Conservation (phyloP, 1,284 basidiomycete genomes). For the Marasmius sp. region DNA sequence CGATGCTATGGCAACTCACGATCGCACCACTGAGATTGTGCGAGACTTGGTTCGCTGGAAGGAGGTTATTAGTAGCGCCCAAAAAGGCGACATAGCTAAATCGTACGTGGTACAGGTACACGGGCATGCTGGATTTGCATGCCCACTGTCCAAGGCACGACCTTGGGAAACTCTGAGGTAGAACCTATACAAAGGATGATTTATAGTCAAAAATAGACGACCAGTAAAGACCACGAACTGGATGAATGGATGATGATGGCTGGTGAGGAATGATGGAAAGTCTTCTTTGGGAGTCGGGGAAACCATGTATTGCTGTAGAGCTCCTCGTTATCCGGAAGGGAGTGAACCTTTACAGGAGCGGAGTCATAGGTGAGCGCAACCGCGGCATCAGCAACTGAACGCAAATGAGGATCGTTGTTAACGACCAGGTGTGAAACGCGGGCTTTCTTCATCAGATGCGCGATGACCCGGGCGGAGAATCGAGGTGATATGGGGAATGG, state of each 20-base stretch:
- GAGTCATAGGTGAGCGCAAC: background rate
- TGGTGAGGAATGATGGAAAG: conserved; percentile 1
- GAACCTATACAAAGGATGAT: conserved; percentile 10
- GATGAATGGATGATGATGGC: conserved; percentile 35
- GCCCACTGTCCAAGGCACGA: conserved; percentile 11
- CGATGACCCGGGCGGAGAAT: conserved; percentile 30
- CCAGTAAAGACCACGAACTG: conserved; percentile 19
- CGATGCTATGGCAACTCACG: background rate
- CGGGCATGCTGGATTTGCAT: background rate
- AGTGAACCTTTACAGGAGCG: background rate
- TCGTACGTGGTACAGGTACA: background rate
- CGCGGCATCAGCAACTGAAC: conserved; percentile 5
- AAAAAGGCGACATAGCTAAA: background rate
- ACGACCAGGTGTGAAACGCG: conserved; percentile 25
- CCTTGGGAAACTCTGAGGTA: conserved; percentile 15
- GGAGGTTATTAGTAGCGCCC: background rate
- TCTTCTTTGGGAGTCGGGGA: conserved; percentile 3
- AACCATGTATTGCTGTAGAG: conserved; percentile 10
- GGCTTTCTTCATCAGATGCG: conserved; percentile 26
- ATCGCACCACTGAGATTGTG: background rate
- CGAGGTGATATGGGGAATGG: conserved; percentile 33
- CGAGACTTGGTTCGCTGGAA: background rate
- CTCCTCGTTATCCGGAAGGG: conserved; percentile 2
- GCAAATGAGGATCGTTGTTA: conserved; percentile 19
- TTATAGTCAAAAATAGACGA: background rate